These are phyloP conservation scores for Picochlorum costavermella DNA, from an alignment of 139 green algal genomes.

Conservation along the genomic window DNA sequence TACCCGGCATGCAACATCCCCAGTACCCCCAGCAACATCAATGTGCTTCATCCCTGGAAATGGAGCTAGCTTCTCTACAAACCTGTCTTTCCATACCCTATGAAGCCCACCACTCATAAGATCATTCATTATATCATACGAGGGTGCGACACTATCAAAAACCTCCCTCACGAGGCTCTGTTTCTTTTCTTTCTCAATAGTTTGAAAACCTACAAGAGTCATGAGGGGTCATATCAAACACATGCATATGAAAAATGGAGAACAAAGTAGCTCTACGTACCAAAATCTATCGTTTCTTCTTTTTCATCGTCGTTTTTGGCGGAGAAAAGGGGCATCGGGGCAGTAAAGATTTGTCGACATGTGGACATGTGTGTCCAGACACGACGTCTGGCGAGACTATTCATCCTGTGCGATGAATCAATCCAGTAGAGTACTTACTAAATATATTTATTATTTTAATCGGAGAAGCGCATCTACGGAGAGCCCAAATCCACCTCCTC, in stretches of 20 bases:
- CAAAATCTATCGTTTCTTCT: too few species aligned
- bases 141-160: slow-evolving; percentile 81
- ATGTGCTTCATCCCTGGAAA: slow-evolving; percentile 87
- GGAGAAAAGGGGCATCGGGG: too few species aligned
- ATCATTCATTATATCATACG: slow-evolving; percentile 99
- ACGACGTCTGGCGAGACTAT: too few species aligned
- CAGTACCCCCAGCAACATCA: slow-evolving; percentile 95
- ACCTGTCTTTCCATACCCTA: slow-evolving; percentile 91
- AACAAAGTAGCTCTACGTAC: too few species aligned
- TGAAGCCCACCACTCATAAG: slow-evolving; percentile 95
- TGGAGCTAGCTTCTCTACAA: slow-evolving; percentile 64
- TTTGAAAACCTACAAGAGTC: slow-evolving; percentile 43
- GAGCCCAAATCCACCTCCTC: too few species aligned
- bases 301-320: too few species aligned
- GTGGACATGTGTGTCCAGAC: too few species aligned
- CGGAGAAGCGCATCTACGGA: too few species aligned
- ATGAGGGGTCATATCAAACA: background rate
- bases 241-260: background rate
- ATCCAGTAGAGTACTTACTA: too few species aligned
- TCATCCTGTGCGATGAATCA: too few species aligned
- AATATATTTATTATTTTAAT: too few species aligned
- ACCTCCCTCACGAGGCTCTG: slow-evolving; percentile 64
- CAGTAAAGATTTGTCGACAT: too few species aligned
- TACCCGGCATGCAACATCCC: slow-evolving; percentile 83
- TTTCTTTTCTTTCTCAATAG: slow-evolving; percentile 45